Evolutionary conservation across 2,329 filamentous ascomycete species (phyloP).

Genomic region (Bipolaris cookei): DNA sequence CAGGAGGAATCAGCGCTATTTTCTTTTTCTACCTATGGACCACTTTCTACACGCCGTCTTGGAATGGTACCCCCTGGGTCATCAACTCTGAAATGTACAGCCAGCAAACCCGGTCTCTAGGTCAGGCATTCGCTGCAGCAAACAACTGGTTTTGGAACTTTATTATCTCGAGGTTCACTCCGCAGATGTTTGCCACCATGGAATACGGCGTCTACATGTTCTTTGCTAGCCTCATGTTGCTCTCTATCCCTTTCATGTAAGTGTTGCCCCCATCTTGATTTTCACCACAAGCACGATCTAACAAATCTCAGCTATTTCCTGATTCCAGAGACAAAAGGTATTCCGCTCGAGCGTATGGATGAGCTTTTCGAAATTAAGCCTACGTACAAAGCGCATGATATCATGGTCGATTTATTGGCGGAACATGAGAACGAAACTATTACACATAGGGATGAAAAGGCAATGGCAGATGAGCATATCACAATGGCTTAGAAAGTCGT

Average conservation of each 20-base stretch:
- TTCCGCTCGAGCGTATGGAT: constrained; percentile 58
- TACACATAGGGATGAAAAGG: constrained; percentile 40
- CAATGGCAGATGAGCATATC: constrained; percentile 33
- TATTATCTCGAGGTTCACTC: constrained; percentile 71
- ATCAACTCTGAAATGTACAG: constrained; percentile 77
- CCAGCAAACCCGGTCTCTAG: constrained; percentile 67
- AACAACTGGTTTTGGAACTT: constrained; percentile 79
- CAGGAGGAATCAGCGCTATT: constrained; percentile 65
- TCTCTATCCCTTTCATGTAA: constrained; percentile 48
- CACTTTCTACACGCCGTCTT: constrained; percentile 71
- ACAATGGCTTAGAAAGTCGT: constrained; percentile 15
- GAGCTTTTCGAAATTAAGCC: constrained; percentile 56
- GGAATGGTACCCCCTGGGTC: constrained; percentile 80
- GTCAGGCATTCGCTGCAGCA: constrained; percentile 58
- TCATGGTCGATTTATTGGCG: constrained; percentile 49
- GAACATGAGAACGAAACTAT: constrained; percentile 44
- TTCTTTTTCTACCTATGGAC: constrained; percentile 80
- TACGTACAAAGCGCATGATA: constrained; percentile 49
- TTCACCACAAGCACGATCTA: neutral
- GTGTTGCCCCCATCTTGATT: constrained; percentile 37
- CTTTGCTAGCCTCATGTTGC: constrained; percentile 56
- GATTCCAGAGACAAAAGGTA: constrained; percentile 53
- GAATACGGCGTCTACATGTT: constrained; percentile 55
- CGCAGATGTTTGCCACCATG: constrained; percentile 65
- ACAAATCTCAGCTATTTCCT: constrained; percentile 45